These are phyloP conservation scores for Tetraselmis chui DNA, from an alignment of 139 green algal genomes.

Conservation along the genomic window DNA sequence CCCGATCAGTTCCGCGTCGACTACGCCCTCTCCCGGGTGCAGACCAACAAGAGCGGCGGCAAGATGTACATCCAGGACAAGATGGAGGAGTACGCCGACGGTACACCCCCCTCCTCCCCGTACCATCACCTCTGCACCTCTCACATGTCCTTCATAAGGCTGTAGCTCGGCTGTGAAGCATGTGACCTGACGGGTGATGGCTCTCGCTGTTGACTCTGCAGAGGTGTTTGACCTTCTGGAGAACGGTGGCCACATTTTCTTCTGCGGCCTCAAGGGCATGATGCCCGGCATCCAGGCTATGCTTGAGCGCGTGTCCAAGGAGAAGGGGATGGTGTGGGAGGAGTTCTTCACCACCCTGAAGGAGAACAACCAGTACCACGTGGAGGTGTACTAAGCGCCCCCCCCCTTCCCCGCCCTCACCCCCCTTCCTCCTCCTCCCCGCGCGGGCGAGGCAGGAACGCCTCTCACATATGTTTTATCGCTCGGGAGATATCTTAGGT, in stretches of 20 bases:
- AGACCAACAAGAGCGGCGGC: conserved; percentile 79
- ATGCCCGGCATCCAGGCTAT: conserved; percentile 95
- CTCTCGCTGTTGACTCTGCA: no score
- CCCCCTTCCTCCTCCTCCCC: no score
- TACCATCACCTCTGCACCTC: no score
- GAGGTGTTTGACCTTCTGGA: conserved; percentile 95
- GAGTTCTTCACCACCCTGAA: conserved; percentile 83
- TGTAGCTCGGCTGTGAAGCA: no score
- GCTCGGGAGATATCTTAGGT: no score
- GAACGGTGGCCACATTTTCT: conserved; percentile 97
- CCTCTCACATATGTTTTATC: not conserved
- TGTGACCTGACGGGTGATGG: no score
- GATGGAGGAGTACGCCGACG: conserved; percentile 94
- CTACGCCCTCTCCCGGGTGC: conserved; percentile 91
- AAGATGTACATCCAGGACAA: conserved; percentile 95
- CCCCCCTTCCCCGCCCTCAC: not conserved
- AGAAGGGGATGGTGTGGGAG: conserved; percentile 83
- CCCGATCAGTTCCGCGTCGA: conserved; percentile 94
- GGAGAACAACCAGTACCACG: conserved; percentile 47
- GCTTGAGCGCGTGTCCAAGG: conserved; percentile 84
- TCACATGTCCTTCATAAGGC: no score
- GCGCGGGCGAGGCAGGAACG: no score
- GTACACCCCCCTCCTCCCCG: not conserved
- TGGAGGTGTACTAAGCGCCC: conserved; percentile 61
- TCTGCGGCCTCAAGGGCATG: conserved; percentile 99